Conservation (phyloP, 2,329 filamentous ascomycete genomes). For the Penicillium sp. region DNA sequence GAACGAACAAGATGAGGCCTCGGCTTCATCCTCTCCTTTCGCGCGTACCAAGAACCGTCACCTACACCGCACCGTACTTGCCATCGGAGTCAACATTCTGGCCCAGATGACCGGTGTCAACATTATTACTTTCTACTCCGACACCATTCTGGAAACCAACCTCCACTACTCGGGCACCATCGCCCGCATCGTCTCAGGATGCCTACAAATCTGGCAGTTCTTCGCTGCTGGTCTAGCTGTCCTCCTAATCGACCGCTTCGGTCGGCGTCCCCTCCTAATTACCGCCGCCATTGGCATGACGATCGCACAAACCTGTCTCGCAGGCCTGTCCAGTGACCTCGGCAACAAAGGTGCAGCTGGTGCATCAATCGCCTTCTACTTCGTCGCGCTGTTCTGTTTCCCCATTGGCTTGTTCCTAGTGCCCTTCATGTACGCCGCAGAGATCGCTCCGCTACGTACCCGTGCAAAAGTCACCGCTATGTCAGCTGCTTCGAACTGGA, state of each 20-base stretch:
- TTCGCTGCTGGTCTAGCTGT: conserved; percentile 21
- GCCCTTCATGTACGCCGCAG: conserved; percentile 62
- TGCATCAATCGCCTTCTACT: conserved; percentile 57
- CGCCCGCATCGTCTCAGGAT: conserved; percentile 25
- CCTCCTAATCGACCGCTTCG: conserved; percentile 35
- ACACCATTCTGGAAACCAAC: conserved; percentile 29
- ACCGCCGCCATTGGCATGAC: conserved; percentile 24
- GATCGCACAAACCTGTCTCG: conserved; percentile 15
- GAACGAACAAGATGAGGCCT: conserved; percentile 1
- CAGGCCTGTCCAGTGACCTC: conserved; percentile 16
- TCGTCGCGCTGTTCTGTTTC: conserved; percentile 61
- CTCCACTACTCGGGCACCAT: conserved; percentile 22
- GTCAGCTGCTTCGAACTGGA: conserved; percentile 49
- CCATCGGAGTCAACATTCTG: conserved; percentile 26
- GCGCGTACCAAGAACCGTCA: conserved; percentile 24
- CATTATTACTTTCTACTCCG: conserved; percentile 34
- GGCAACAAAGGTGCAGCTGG: conserved; percentile 50
- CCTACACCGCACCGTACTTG: conserved; percentile 26
- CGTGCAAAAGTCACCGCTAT: conserved; percentile 56
- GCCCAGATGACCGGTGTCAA: conserved; percentile 33
- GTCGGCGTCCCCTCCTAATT: conserved; percentile 38
- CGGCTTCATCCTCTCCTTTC: conserved; percentile 18
- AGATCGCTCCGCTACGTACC: conserved; percentile 49
- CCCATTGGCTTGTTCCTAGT: conserved; percentile 60
- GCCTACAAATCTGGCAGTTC: conserved; percentile 28